These are phyloP conservation scores for Drechslerella stenobrocha DNA, from an alignment of 2,329 filamentous ascomycete species.

Conservation along the genomic window DNA sequence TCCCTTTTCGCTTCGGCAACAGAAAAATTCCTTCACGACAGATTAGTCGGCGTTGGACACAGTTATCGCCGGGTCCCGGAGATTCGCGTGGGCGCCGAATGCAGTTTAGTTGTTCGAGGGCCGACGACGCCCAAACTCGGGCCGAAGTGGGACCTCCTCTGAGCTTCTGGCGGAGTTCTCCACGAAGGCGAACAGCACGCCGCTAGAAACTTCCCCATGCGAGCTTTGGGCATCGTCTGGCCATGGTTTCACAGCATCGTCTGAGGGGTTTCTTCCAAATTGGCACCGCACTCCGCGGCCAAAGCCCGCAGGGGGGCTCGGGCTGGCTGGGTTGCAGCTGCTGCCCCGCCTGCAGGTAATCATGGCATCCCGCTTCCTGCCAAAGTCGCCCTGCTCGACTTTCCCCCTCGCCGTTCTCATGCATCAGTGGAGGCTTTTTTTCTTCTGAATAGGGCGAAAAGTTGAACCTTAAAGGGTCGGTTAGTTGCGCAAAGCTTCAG, in stretches of 20 bases:
- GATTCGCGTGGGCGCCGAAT: constrained; percentile 40
- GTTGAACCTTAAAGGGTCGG: constrained; percentile 20
- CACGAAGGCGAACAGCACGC: constrained; percentile 17
- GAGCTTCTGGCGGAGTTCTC: constrained; percentile 41
- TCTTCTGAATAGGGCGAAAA: no score
- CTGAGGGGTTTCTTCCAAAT: constrained; percentile 9
- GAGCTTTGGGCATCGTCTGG: constrained; percentile 16
- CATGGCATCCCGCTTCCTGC: neutral
- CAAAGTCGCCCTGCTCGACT: neutral
- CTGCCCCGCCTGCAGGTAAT: neutral
- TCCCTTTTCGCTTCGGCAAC: neutral
- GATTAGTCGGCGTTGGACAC: no score
- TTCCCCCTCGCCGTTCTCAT: constrained; percentile 36
- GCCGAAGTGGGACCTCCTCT: constrained; percentile 24
- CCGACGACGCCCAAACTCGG: constrained; percentile 33
- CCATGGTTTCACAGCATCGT: constrained; percentile 32
- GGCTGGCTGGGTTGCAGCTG: neutral
- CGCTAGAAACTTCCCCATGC: constrained; percentile 45
- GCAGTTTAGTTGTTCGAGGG: constrained; percentile 1
- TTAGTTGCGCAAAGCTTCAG: constrained; percentile 2
- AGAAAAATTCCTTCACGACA: constrained; percentile 38
- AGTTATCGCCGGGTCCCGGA: no score
- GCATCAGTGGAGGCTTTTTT: neutral
- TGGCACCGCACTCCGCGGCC: neutral
- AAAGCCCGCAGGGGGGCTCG: neutral